Percentiles rank a stretch among this genome's conserved stretches.
These are phyloP conservation scores for Tulasnella sp. DNA, from an alignment of 768 basidiomycete genomes.

Conservation along the genomic window DNA sequence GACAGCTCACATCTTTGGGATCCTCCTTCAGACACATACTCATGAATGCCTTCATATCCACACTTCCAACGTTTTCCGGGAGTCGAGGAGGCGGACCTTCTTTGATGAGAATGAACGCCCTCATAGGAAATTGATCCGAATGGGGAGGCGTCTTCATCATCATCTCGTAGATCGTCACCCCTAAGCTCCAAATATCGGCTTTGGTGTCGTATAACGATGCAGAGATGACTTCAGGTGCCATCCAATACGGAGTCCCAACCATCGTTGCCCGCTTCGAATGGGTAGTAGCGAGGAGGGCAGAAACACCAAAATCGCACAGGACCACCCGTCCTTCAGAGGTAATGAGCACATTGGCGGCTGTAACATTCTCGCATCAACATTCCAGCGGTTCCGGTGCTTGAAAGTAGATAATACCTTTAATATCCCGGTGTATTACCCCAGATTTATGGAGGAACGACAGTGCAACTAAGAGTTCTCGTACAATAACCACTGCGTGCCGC, in stretches of 20 bases:
- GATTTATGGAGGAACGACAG: slow-evolving; percentile 91
- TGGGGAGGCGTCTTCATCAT: slow-evolving; percentile 95
- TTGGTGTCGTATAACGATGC: slow-evolving; percentile 92
- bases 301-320: slow-evolving; percentile 98
- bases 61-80: slow-evolving; percentile 74
- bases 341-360: slow-evolving; percentile 91
- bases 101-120: slow-evolving; percentile 88
- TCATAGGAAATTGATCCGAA: slow-evolving; percentile 77
- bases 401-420: slow-evolving; percentile 60
- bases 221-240: slow-evolving; percentile 96
- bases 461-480: slow-evolving; percentile 84
- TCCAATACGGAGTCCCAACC: slow-evolving; percentile 98
- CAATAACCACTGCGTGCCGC: slow-evolving; percentile 82
- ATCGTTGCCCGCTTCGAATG: slow-evolving; percentile 94
- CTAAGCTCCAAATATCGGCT: slow-evolving; percentile 98
- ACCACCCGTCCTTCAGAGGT: slow-evolving; percentile 87
- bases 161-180: slow-evolving; percentile 96
- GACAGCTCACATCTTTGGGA: slow-evolving; percentile 67
- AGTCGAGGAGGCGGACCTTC: slow-evolving; percentile 80
- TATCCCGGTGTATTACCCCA: slow-evolving; percentile 93
- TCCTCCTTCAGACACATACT: slow-evolving; percentile 78
- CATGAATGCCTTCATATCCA: slow-evolving; percentile 88
- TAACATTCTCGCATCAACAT: not conserved
- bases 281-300: slow-evolving; percentile 80
- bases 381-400: not conserved